These are phyloP conservation scores for Botrytis porri DNA, from an alignment of 2,329 filamentous ascomycete species.

Conservation along the genomic window DNA sequence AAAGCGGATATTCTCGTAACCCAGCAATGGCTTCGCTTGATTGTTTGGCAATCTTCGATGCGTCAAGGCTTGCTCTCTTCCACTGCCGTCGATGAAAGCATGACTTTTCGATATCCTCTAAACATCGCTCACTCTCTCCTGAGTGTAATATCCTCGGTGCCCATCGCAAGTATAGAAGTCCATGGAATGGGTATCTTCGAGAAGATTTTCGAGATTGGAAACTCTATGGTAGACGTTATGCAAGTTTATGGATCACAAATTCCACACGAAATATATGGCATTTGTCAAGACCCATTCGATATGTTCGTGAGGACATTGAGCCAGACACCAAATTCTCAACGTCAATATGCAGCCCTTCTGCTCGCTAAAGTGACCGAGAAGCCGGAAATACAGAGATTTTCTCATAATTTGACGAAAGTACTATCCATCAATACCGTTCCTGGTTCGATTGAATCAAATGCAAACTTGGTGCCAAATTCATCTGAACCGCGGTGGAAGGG, in stretches of 20 bases:
- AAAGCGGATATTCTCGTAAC: conserved; percentile 67
- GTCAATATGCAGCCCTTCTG: conserved; percentile 45
- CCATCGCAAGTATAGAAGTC: conserved; percentile 45
- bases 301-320: conserved; percentile 46
- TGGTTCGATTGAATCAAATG: not conserved
- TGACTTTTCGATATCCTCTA: conserved; percentile 60
- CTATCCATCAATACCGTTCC: conserved; percentile 9
- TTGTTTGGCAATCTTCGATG: conserved; percentile 71
- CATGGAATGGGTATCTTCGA: conserved; percentile 51
- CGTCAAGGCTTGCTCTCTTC: conserved; percentile 62
- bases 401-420: conserved; percentile 21
- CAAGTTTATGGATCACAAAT: conserved; percentile 37
- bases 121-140: conserved; percentile 59
- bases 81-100: conserved; percentile 54
- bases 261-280: conserved; percentile 30
- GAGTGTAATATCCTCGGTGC: conserved; percentile 43
- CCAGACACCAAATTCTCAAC: conserved; percentile 45
- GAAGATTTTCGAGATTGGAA: conserved; percentile 49
- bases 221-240: conserved; percentile 46
- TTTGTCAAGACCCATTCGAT: conserved; percentile 43
- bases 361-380: conserved; percentile 44
- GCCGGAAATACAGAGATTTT: conserved; percentile 36
- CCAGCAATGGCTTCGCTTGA: conserved; percentile 67
- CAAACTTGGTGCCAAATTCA: not conserved
- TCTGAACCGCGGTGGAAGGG: conserved; percentile 26